Conservation (phyloP, 129 eudicot genomes). For the Centaurea solstitialis region DNA sequence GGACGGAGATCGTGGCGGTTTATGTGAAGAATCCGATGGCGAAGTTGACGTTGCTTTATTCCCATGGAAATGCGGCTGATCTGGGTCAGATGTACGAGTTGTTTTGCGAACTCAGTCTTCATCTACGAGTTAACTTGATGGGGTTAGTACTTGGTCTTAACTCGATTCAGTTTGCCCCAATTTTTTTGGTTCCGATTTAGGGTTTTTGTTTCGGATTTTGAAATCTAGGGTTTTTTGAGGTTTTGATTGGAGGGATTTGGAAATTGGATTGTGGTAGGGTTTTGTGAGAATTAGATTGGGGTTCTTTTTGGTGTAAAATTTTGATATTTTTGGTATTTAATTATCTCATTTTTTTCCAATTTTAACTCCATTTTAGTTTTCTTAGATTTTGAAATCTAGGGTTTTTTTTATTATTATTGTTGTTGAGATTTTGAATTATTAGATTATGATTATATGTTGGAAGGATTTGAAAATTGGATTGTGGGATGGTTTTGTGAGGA, state of each 20-base stretch:
- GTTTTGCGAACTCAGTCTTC: slow-evolving; percentile 77
- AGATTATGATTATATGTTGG: neutral
- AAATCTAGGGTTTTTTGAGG: slow-evolving; percentile 12
- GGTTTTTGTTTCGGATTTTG: neutral
- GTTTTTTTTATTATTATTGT: too few species aligned
- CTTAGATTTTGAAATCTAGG: neutral
- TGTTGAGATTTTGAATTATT: too few species aligned
- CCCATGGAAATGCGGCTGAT: slow-evolving; percentile 97
- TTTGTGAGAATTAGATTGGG: neutral
- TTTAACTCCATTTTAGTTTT: too few species aligned
- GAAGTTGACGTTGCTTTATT: slow-evolving; percentile 64
- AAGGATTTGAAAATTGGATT: neutral
- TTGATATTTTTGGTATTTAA: neutral
- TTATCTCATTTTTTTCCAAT: neutral
- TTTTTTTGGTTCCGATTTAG: neutral
- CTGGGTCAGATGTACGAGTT: slow-evolving; percentile 94
- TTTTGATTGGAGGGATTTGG: neutral
- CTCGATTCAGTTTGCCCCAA: neutral
- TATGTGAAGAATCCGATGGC: slow-evolving; percentile 79
- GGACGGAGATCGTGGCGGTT: slow-evolving; percentile 65
- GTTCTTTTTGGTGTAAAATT: neutral
- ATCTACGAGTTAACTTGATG: slow-evolving; percentile 82
- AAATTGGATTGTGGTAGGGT: neutral
- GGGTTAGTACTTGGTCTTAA: slow-evolving; percentile 45
- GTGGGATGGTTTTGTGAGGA: neutral